Conservation (phyloP, 352 stramenopile species). For the Globisporangium nagaii region DNA sequence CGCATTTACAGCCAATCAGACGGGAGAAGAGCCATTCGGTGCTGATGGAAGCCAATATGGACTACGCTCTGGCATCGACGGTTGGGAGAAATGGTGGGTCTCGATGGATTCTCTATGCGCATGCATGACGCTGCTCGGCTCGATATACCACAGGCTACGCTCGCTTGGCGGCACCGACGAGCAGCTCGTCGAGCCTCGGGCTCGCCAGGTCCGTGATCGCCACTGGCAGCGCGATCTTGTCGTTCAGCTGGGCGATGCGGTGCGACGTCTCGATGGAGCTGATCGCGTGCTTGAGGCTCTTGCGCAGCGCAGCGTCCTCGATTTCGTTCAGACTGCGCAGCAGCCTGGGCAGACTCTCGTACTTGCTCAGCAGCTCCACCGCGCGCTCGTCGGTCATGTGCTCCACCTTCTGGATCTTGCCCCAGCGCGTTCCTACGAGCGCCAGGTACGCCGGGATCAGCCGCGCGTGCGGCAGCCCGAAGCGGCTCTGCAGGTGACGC, state of each 20-base stretch:
- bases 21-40: too few relatives aligned
- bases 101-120: neutral
- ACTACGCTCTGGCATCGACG: neutral
- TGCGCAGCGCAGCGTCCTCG: conserved; percentile 37
- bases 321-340: conserved; percentile 63
- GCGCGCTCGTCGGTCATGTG: conserved; percentile 53
- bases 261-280: conserved; percentile 75
- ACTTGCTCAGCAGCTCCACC: conserved; percentile 57
- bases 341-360: conserved; percentile 46
- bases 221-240: conserved; percentile 42
- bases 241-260: conserved; percentile 62
- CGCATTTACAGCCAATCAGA: neutral
- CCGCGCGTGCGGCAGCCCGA: conserved; percentile 32
- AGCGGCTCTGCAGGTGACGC: conserved; percentile 50
- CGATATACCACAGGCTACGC: neutral
- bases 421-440: conserved; percentile 62
- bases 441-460: conserved; percentile 62
- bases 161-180: neutral
- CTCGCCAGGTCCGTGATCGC: conserved; percentile 35
- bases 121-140: neutral
- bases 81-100: neutral
- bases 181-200: conserved; percentile 24
- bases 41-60: neutral
- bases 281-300: conserved; percentile 68
- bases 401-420: conserved; percentile 52